A percentile compares a stretch with the other conserved stretches of the same genome.
Evolutionary conservation across 2,329 filamentous ascomycete species (phyloP).

Genomic region (Fusarium oligoseptatum): DNA sequence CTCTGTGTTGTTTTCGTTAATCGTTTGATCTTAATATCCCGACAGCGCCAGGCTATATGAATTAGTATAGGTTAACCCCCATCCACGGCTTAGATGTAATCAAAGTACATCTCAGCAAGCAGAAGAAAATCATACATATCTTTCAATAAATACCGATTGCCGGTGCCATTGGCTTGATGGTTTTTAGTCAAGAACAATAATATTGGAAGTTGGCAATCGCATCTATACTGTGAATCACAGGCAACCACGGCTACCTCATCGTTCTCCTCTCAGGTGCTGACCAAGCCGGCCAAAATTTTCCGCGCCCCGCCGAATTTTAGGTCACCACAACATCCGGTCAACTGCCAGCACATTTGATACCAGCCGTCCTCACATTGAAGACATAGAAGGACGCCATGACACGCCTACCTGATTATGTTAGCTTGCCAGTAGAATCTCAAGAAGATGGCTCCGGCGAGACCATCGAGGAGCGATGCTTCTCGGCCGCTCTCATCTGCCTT

Average conservation of each 20-base stretch:
- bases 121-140: background rate
- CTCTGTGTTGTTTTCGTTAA: background rate
- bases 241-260: background rate
- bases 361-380: conserved; percentile 23
- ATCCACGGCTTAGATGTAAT: background rate
- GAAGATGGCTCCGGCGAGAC: conserved; percentile 55
- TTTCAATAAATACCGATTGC: background rate
- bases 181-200: background rate
- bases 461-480: conserved; percentile 75
- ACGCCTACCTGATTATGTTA: conserved; percentile 43
- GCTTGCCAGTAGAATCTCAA: conserved; percentile 26
- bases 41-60: background rate
- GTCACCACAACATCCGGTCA: conserved; percentile 34
- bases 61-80: background rate
- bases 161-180: background rate
- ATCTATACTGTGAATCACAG: background rate
- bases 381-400: conserved; percentile 43
- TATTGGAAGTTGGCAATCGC: background rate
- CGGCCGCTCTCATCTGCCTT: conserved; percentile 70
- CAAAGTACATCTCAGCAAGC: background rate
- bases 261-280: conserved; percentile 36
- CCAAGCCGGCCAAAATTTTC: conserved; percentile 48
- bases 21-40: background rate
- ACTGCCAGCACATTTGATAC: conserved; percentile 17
- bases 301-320: conserved; percentile 39